Evolutionary conservation across 805 yeast genomes (phyloP).

Genomic region (Brettanomyces sp.): DNA sequence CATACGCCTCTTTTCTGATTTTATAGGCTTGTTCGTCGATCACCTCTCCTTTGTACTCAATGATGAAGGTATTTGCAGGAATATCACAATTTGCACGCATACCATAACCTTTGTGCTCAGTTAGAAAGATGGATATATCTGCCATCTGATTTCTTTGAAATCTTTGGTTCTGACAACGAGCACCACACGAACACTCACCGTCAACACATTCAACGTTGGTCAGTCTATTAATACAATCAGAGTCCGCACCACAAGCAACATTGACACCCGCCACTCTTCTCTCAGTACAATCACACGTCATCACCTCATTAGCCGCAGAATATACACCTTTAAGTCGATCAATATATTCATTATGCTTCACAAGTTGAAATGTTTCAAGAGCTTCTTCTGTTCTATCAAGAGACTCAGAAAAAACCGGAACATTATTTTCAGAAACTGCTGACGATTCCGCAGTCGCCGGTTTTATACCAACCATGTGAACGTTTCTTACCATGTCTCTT

Average conservation of each 20-base stretch:
- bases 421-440: background rate
- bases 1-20: slow-evolving; percentile 66
- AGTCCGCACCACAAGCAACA: slow-evolving; percentile 72
- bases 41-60: slow-evolving; percentile 92
- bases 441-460: too few relatives aligned
- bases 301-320: slow-evolving; percentile 57
- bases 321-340: slow-evolving; percentile 57
- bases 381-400: slow-evolving; percentile 68
- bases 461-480: background rate
- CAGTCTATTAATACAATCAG: slow-evolving; percentile 85
- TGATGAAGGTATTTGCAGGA: slow-evolving; percentile 59
- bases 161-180: slow-evolving; percentile 75
- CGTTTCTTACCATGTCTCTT: background rate
- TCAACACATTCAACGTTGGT: slow-evolving; percentile 88
- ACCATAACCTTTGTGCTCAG: slow-evolving; percentile 86
- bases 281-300: slow-evolving; percentile 84
- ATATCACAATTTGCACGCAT: slow-evolving; percentile 60
- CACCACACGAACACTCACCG: slow-evolving; percentile 64
- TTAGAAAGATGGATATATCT: slow-evolving; percentile 66
- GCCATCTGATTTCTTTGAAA: slow-evolving; percentile 76
- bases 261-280: slow-evolving; percentile 33
- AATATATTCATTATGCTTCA: slow-evolving; percentile 55
- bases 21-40: slow-evolving; percentile 74
- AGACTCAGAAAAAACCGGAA: slow-evolving; percentile 23
- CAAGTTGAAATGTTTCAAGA: slow-evolving; percentile 39